Conservation (phyloP, 2,329 filamentous ascomycete genomes). For the Penicillium paneum region DNA sequence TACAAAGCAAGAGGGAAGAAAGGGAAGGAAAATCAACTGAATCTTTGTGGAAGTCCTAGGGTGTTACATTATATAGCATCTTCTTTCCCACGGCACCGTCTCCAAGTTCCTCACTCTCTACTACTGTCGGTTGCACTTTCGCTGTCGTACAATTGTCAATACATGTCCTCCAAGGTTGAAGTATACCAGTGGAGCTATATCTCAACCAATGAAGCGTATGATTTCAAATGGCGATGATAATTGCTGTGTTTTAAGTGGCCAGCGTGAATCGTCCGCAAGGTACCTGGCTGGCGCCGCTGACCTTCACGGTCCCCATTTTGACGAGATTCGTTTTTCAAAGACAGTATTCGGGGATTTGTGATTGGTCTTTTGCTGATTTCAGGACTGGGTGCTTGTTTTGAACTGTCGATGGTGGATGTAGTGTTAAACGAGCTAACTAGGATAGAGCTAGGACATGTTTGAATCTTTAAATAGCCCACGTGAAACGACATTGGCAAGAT, state of each 20-base stretch:
- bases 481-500: neutral
- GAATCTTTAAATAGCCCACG: neutral
- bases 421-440: neutral
- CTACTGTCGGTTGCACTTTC: slow-evolving; percentile 1
- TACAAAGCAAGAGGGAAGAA: neutral
- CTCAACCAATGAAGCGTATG: slow-evolving; percentile 6
- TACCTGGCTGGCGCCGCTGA: slow-evolving; percentile 15
- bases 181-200: slow-evolving; percentile 3
- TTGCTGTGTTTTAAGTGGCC: slow-evolving; percentile 16
- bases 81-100: slow-evolving; percentile 8
- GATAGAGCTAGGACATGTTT: neutral
- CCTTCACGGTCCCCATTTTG: slow-evolving; percentile 25
- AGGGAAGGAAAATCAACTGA: neutral
- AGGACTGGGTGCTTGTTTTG: neutral
- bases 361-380: neutral
- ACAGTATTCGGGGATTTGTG: neutral
- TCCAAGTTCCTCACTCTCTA: slow-evolving; percentile 26
- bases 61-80: slow-evolving; percentile 7
- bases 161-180: slow-evolving; percentile 13
- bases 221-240: slow-evolving; percentile 16
- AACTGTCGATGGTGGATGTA: neutral
- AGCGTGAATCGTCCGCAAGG: slow-evolving; percentile 16
- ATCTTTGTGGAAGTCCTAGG: neutral
- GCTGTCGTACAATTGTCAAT: slow-evolving; percentile 9
- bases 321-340: slow-evolving; percentile 3